Base-by-base conservation (phyloP, 2,329 filamentous ascomycete species). In the Aspergillus proliferans region DNA sequence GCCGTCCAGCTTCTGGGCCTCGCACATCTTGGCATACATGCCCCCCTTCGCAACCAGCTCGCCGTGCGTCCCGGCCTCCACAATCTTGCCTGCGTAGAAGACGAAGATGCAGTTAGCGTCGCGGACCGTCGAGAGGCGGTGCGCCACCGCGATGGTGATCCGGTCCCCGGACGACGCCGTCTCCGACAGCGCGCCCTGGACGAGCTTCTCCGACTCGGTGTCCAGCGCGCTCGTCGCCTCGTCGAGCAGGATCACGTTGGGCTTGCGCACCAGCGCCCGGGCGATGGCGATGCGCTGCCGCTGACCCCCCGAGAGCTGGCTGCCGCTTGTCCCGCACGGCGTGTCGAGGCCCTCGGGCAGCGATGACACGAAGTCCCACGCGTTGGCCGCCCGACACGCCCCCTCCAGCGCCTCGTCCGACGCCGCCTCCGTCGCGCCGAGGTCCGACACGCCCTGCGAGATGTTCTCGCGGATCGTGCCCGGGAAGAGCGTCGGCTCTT, bases 51-150 rank as follows among this genome's bases (percentile, higher is more conserved):
- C 53, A 7, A 74, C 46, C 14, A 75, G 52, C 38, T 71, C 58
- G n/a, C 55, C 51, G 50, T 74, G 71, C 0, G 57, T 68, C 4
- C 72, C 71, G 55, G 68, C 64, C 53, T 75, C 72, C 3, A 69
- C 56, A 5, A 75, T 62, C 18, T 47, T 54, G 4, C 71, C 71
- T 9, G 65, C 58, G 12, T 76, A 71, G 12, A 77, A 62, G 2
- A 65, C 52, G 10, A 93, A 86, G 54, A 95, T 95, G 58, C 92
- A 89, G 66, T 95, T 86, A 0, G 89, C 89, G 56, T 57, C 52
- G 19, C 43, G 48, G 24, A 66, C 54, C 9, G 63, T 66, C 5
- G 53, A 55, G 39, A 66, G 47, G 3, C 62, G 55, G 55, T 66
- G 62, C 2, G 60, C 57, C 26, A 66, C 58, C 0, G 58, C 58